Evolutionary conservation across 345 rosid genomes (phyloP).

Genomic region (Populus simonii): DNA sequence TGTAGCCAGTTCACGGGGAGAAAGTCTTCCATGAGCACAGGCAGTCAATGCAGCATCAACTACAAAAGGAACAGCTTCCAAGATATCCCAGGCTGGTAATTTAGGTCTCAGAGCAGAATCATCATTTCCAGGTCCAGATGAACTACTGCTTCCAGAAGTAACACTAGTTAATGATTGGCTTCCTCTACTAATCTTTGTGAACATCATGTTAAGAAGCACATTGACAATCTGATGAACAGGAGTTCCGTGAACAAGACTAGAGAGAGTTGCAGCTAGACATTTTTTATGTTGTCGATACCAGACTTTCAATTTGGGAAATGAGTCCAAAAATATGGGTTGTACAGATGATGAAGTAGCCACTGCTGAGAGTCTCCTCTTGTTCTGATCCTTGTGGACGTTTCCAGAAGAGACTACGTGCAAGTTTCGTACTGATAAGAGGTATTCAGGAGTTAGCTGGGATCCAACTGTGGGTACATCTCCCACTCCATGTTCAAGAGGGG

Average conservation of each 20-base stretch:
- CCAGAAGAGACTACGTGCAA: conserved; percentile 63
- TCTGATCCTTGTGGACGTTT: conserved; percentile 21
- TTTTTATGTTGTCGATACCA: conserved; percentile 92
- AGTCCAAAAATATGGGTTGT: conserved; percentile 69
- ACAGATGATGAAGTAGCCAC: conserved; percentile 27
- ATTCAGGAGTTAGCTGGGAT: conserved; percentile 75
- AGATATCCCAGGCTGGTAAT: conserved; percentile 93
- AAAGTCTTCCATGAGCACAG: conserved; percentile 84
- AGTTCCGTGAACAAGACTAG: conserved; percentile 71
- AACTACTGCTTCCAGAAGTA: conserved; percentile 77
- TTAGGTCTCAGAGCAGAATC: conserved; percentile 60
- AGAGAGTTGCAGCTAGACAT: conserved; percentile 75
- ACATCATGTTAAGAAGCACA: conserved; percentile 78
- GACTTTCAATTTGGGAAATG: conserved; percentile 75
- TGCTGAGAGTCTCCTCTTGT: conserved; percentile 48
- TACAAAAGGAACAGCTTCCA: conserved; percentile 81
- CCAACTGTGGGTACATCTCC: conserved; percentile 75
- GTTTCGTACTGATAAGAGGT: conserved; percentile 73
- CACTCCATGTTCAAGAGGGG: conserved; percentile 71
- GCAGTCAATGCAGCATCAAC: conserved; percentile 89
- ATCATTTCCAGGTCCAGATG: conserved; percentile 61
- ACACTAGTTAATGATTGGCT: conserved; percentile 47
- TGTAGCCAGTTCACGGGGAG: conserved; percentile 95
- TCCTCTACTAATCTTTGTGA: conserved; percentile 63
- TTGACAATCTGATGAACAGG: conserved; percentile 85